Evolutionary conservation across 2,329 filamentous ascomycete species (phyloP).

Genomic region (Colletotrichum aenigma): DNA sequence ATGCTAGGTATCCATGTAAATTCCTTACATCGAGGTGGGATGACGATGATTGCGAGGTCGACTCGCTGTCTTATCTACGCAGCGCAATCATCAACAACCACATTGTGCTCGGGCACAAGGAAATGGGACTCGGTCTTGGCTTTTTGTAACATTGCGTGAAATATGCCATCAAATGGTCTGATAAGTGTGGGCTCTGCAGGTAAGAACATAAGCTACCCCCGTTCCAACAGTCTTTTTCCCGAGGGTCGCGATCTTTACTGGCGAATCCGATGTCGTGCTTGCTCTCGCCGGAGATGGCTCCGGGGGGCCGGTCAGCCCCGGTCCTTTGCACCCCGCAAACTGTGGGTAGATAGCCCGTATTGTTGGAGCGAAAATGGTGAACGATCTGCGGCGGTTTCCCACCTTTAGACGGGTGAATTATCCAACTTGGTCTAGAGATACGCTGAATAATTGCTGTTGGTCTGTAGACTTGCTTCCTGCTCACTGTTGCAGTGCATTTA

Average conservation of each 20-base stretch:
- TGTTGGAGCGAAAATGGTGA: background rate
- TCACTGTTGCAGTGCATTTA: background rate
- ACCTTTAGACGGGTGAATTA: background rate
- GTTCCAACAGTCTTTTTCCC: background rate
- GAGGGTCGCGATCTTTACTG: background rate
- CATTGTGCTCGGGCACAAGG: background rate
- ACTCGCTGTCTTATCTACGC: background rate
- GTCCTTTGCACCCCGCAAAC: background rate
- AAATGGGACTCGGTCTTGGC: background rate
- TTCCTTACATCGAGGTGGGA: constrained; percentile 18
- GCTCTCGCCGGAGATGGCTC: background rate
- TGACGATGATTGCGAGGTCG: constrained; percentile 24
- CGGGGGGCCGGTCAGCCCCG: background rate
- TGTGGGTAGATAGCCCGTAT: background rate
- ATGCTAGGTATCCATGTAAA: too few species aligned
- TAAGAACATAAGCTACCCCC: background rate
- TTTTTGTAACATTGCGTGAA: background rate
- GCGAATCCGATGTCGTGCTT: background rate
- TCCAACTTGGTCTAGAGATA: background rate
- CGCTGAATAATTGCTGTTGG: background rate
- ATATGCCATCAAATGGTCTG: background rate
- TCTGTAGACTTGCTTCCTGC: too few species aligned
- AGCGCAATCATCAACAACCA: background rate
- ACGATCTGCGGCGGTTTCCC: background rate
- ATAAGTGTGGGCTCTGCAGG: background rate